Base-by-base conservation (phyloP, 768 basidiomycete genomes). In the Calocybe cyanea region DNA sequence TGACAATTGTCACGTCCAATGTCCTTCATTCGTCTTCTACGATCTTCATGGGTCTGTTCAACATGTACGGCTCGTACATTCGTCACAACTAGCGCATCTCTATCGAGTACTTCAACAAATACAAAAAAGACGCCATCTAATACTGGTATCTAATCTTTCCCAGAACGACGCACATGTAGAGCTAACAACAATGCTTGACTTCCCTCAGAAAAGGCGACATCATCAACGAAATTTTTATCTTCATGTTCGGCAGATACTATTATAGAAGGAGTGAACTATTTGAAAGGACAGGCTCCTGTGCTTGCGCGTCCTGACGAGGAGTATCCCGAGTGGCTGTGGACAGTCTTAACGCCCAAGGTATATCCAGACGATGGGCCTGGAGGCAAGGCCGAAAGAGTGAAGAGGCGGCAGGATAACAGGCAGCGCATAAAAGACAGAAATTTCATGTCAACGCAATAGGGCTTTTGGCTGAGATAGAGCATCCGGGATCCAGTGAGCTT, bases 261-360 rank as follows among this genome's bases (percentile, higher is more conserved):
- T 4, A 62, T 96, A n/a, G 70, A 71, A n/a, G 92, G 92, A 2
- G 59, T 88, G 5, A 84, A 87, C 56, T 92, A 89, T 57, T 72
- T 92, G 43, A 95, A 95, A 63, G 83, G 78, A 42, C 87, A 93
- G 58, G 67, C 78, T 0, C 82, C 88, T 5, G 80, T 94, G 0
- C 62, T 89, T 18, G 88, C 93, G 1, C 65, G 75, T 9, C 70
- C 86, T 0, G 93, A 96, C 63, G 84, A 87, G 35, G 81, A 83
- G 54, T 95, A 96, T 62, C 93, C 93, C 2, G 62, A 77, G 6
- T 96, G 93, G 93, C 63, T 96, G 32, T 96, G 93, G 93, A 82
- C 74, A 11, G 58, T 92, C 31, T 66, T 89, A 15, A 63, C 81
- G 49, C 76, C 82, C 4, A 78, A 76, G 57, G 72, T 73, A 33